A percentile compares a stretch with the other conserved stretches of the same genome.
phyloP scores from a whole-genome alignment of 352 stramenopile species.

The Pythium insidiosum region DNA sequence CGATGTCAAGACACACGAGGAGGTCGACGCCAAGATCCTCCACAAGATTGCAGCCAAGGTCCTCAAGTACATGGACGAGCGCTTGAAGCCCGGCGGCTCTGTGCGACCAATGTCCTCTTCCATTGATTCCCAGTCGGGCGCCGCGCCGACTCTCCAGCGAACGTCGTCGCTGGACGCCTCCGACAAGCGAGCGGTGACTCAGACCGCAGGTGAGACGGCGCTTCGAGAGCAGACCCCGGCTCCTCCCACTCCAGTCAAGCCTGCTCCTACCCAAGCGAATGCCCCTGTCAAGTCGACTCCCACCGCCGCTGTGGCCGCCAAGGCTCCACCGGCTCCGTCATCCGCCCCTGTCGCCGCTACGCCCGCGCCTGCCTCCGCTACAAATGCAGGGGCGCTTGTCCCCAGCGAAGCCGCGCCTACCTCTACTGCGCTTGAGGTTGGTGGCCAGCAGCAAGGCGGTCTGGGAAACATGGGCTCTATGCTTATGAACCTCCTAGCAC shows the following conservation, averaged over 20 bases:
- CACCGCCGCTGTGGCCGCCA: neutral
- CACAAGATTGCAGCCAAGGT: constrained; percentile 85
- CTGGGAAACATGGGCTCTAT: constrained; percentile 84
- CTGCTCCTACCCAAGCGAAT: neutral
- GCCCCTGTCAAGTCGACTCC: constrained; percentile 18
- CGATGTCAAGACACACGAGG: constrained; percentile 69
- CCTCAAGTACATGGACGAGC: constrained; percentile 84
- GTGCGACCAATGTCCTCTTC: too few species aligned
- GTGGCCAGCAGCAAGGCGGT: constrained; percentile 43
- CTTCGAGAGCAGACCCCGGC: constrained; percentile 33
- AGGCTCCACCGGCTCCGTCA: neutral
- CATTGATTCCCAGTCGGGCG: too few species aligned
- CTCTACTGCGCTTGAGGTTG: constrained; percentile 59
- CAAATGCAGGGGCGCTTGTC: neutral
- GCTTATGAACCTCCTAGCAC: constrained; percentile 81
- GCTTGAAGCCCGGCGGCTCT: constrained; percentile 40
- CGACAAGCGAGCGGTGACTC: constrained; percentile 7
- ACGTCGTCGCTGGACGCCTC: constrained; percentile 27
- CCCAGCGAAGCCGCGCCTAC: constrained; percentile 24
- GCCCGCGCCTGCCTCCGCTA: neutral
- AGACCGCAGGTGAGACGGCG: constrained; percentile 50
- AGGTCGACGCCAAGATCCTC: constrained; percentile 76
- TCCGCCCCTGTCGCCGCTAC: constrained; percentile 8
- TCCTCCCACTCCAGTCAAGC: constrained; percentile 11
- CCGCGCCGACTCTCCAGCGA: constrained; percentile 13